Conservation (phyloP, 1,284 basidiomycete species). For the Cerioporus squamosus region DNA sequence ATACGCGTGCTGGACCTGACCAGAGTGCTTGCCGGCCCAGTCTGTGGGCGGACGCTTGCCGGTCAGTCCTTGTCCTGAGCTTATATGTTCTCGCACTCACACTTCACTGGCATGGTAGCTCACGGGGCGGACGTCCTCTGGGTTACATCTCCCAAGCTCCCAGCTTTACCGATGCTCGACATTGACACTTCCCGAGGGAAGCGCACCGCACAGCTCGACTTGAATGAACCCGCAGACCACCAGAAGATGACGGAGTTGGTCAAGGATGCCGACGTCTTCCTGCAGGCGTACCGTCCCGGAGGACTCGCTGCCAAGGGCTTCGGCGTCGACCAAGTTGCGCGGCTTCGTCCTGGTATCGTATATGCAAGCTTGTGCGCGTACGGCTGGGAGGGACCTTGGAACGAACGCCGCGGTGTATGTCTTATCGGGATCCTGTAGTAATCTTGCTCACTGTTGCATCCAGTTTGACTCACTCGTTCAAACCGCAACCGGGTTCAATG, state of each 20-base stretch:
- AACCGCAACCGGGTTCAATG: constrained; percentile 66
- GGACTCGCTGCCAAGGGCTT: constrained; percentile 57
- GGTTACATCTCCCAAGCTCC: constrained; percentile 60
- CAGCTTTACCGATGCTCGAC: constrained; percentile 58
- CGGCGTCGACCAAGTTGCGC: constrained; percentile 45
- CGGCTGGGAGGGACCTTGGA: constrained; percentile 67
- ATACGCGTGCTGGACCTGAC: constrained; percentile 62
- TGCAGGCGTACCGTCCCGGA: constrained; percentile 70
- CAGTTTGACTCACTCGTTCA: constrained; percentile 75
- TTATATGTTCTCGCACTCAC: neutral
- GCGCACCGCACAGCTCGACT: constrained; percentile 65
- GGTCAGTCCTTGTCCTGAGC: constrained; percentile 37
- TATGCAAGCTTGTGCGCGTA: constrained; percentile 64
- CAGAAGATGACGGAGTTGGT: constrained; percentile 44
- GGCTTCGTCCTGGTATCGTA: constrained; percentile 54
- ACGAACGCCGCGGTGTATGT: constrained; percentile 54
- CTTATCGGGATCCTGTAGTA: neutral
- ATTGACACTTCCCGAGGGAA: constrained; percentile 69
- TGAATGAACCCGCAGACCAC: constrained; percentile 41
- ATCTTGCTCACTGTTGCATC: neutral
- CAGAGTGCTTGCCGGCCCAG: constrained; percentile 61
- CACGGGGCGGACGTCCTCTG: constrained; percentile 67
- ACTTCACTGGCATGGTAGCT: constrained; percentile 34
- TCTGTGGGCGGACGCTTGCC: constrained; percentile 59
- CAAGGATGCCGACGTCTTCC: constrained; percentile 57